These are phyloP conservation scores for Theobroma grandiflorum DNA, from an alignment of 441 rosid genomes.

Conservation along the genomic window DNA sequence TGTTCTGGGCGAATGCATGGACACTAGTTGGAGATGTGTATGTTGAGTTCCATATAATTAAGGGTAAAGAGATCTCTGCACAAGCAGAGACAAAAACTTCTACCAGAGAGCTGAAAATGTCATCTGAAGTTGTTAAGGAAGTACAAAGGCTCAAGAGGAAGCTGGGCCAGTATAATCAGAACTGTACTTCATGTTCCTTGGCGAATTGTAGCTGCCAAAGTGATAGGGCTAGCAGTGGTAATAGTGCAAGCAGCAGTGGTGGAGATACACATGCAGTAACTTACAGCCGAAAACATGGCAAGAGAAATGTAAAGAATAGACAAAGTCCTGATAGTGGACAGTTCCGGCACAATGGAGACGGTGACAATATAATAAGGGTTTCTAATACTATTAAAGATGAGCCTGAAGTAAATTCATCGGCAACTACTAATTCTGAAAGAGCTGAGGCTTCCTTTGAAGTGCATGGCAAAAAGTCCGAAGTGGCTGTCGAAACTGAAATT, in stretches of 20 bases:
- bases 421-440: conserved; percentile 26
- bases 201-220: conserved; percentile 93
- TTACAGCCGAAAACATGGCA: conserved; percentile 67
- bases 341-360: conserved; percentile 32
- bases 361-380: conserved; percentile 33
- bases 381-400: conserved; percentile 20
- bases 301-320: conserved; percentile 47
- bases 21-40: conserved; percentile 89
- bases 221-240: conserved; percentile 95
- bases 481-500: conserved; percentile 35
- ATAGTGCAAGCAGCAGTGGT: conserved; percentile 88
- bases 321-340: conserved; percentile 27
- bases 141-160: conserved; percentile 87
- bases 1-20: conserved; percentile 98
- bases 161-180: conserved; percentile 63
- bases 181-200: conserved; percentile 84
- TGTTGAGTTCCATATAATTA: conserved; percentile 69
- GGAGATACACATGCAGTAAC: conserved; percentile 44
- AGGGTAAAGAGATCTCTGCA: conserved; percentile 59
- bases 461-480: conserved; percentile 36
- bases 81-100: conserved; percentile 50
- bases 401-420: conserved; percentile 25
- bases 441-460: conserved; percentile 24
- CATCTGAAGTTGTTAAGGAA: conserved; percentile 87
- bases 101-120: conserved; percentile 67